Evolutionary conservation across 139 green algal genomes (phyloP), one percentile per base, ranked within the genome.

Genomic region (Picochlorum sp.): DNA sequence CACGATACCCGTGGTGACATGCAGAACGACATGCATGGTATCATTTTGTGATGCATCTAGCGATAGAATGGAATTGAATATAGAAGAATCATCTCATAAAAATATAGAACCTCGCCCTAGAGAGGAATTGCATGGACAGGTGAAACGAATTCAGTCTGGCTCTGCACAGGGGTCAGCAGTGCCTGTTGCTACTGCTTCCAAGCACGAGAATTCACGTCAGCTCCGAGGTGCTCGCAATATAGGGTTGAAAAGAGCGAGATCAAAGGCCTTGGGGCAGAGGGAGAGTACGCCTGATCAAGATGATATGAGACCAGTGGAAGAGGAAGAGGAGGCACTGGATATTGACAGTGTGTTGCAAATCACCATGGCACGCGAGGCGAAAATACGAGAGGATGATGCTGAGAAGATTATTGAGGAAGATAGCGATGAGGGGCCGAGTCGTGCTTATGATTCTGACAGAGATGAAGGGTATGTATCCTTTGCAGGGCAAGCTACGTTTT

Each of bases 201-300:
- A 41, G 34, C 34, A 41, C 34, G 34, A 41, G 34, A 41, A 41
- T 41, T 11, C 34, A 11, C 9, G 9, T 4, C 0, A 11, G 8
- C 34, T 4, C 7, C 34, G 34, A 11, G 34, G 8, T 41, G 34
- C 28, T 30, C 28, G 67, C 18, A 55, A 51, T 21, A 49, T 76
- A 4, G 70, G 70, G 5, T 20, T 41, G 20, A 58, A 72, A 24
- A 24, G 71, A 11, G 21, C 57, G 51, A 47, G 56, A 2, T 73
- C 65, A 2, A 65, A 58, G 9, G 30, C 51, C 18, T 50, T 44
- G 2, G 71, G 59, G 4, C 54, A 70, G 18, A 45, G 71, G 5
- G 71, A 77, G 49, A 1, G 37, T 15, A 77, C 70, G 1, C 70
- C 70, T 41, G 70, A 77, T 5, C 31, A 63, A 28, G 71, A 77